Evolutionary conservation across 2,329 filamentous ascomycete genomes (phyloP).

Genomic region (Ophiostoma novo-ulmi): DNA sequence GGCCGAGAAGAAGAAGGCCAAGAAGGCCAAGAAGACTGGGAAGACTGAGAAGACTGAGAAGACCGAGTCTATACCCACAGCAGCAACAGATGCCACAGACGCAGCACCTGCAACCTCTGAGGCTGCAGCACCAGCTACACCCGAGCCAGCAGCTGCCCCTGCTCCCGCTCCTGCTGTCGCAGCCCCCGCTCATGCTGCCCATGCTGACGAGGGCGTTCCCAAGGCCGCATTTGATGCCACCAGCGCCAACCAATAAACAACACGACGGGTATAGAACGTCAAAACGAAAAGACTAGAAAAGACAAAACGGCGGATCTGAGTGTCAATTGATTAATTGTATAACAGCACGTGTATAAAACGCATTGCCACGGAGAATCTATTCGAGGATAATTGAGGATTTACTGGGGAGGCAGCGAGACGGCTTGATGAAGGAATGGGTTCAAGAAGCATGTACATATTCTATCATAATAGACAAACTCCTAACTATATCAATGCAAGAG

Average conservation of each 20-base stretch:
- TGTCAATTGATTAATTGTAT: not conserved
- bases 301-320: not conserved
- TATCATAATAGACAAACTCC: conserved; percentile 9
- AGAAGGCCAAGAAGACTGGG: conserved; percentile 8
- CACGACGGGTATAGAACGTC: not conserved
- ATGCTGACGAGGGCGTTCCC: not conserved
- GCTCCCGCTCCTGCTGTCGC: not conserved
- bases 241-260: conserved; percentile 11
- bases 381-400: not conserved
- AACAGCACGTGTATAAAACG: conserved; percentile 15
- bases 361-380: not conserved
- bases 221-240: conserved; percentile 16
- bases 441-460: conserved; percentile 5
- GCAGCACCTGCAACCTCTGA: not conserved
- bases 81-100: conserved; percentile 11
- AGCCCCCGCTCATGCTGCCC: not conserved
- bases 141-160: not conserved
- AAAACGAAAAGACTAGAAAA: not conserved
- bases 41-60: not conserved
- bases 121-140: not conserved
- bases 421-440: not conserved
- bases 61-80: conserved; percentile 3
- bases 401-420: not conserved
- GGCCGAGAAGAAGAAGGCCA: conserved; percentile 5
- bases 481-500: not conserved